phyloP scores from a whole-genome alignment of 495 filamentous ascomycete species.

The Clohesyomyces aquaticus region DNA sequence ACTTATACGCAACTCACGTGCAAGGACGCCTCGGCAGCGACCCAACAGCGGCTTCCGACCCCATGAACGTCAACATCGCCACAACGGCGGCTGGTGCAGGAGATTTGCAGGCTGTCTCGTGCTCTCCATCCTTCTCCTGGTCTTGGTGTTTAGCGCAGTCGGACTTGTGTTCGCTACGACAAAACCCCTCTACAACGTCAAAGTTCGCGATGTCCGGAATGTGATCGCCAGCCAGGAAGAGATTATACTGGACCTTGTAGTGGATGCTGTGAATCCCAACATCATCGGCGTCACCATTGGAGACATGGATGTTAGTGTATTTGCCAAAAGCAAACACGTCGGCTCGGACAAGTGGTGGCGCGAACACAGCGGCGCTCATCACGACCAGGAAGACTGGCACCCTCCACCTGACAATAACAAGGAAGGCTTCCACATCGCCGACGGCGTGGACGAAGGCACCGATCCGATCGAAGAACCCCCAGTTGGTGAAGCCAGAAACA shows the following conservation, averaged over 20 bases:
- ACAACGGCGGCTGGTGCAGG: constrained; percentile 48
- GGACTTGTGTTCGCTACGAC: constrained; percentile 89
- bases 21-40: constrained; percentile 63
- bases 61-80: constrained; percentile 69
- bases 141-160: constrained; percentile 77
- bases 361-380: constrained; percentile 54
- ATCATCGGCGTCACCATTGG: constrained; percentile 81
- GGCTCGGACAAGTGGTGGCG: constrained; percentile 77
- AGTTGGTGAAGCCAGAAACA: constrained; percentile 67
- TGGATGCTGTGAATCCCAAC: constrained; percentile 88
- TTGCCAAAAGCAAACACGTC: constrained; percentile 87
- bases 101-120: constrained; percentile 80
- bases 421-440: constrained; percentile 1
- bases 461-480: constrained; percentile 72
- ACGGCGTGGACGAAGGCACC: constrained; percentile 66
- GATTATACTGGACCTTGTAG: constrained; percentile 90
- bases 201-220: constrained; percentile 76
- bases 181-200: constrained; percentile 78
- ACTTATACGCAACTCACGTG: constrained; percentile 68
- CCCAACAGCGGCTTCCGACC: constrained; percentile 67
- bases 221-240: constrained; percentile 94
- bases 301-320: constrained; percentile 85
- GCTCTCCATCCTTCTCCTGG: constrained; percentile 70
- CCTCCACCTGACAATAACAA: constrained; percentile 1
- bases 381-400: constrained; percentile 40